Base-by-base conservation (phyloP, 345 rosid genomes). In the Populus tremula region DNA sequence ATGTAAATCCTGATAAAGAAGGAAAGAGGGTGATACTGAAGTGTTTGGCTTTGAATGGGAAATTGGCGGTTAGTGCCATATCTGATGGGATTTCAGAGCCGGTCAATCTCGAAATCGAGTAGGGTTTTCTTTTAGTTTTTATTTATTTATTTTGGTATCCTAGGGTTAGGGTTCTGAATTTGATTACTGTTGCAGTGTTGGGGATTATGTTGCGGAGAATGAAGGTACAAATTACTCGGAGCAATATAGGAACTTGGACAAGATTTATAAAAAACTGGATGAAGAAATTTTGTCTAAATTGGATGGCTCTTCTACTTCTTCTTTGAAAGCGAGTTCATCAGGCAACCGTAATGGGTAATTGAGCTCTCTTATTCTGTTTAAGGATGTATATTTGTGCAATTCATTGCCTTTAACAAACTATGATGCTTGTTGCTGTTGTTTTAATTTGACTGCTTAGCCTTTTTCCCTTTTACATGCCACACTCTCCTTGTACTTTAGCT, bases 61-160 rank as follows among this genome's bases (percentile, higher is more conserved):
- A 80, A 72, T 84, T 93, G 85, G 71, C 87, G 62, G 88, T 95
- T 54, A 88, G 87, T 80, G 93, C 97, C 33, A 63, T 95, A 67
- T 82, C 88, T 68, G 77, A 85, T 43, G 96, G 87, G 25, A 82
- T 74, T 49, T 47, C 84, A 2, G 89, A 91, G 53, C 94, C 94
- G 6, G 85, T 85, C 31, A 92, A 92, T 88, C 84, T 89, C 2
- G 93, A 90, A 84, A 89, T 91, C 9, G 82, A 82, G 98, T 95
- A 83, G 27, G 89, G 39, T 69, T 73, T 64, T 65, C 17, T 17
- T 31, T n/a, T 53, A 16, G 31, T 27, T 27, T 27, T 27, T 6
- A 18, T 39, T 45, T 20, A 21, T 21, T 36, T 69, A 4, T 2
- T 25, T 66, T 8, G 35, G 35, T 70, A 50, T 81, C 80, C 31